A percentile compares a stretch with the other conserved stretches of the same genome.
These are phyloP conservation scores for Rhynchosporium agropyri DNA, from an alignment of 2,329 filamentous ascomycete genomes.

Conservation along the genomic window DNA sequence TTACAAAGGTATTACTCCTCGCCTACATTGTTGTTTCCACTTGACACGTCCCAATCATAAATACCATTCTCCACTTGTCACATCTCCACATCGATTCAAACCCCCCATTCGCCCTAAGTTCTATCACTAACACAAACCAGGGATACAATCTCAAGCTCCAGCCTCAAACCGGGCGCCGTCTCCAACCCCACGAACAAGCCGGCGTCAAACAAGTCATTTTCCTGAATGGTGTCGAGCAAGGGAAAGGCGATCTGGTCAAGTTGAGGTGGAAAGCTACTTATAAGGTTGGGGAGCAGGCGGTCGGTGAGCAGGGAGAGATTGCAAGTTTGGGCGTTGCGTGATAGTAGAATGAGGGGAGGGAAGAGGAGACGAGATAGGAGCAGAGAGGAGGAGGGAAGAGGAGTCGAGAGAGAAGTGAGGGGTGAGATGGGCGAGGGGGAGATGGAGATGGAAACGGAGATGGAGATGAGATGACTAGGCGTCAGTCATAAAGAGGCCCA, in stretches of 20 bases:
- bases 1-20: conserved; percentile 84
- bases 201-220: conserved; percentile 83
- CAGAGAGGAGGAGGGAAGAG: not conserved
- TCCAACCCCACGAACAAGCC: conserved; percentile 68
- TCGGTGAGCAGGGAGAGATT: conserved; percentile 84
- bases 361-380: not conserved
- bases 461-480: no score
- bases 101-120: no score
- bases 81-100: no score
- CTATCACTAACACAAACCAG: conserved; percentile 48
- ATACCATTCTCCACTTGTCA: no score
- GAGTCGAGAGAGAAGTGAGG: not conserved
- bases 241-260: conserved; percentile 78
- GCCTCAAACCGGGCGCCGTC: conserved; percentile 78
- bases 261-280: conserved; percentile 89
- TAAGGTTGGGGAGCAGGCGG: conserved; percentile 64
- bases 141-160: conserved; percentile 79
- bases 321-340: conserved; percentile 74
- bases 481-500: not conserved
- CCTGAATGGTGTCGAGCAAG: conserved; percentile 70
- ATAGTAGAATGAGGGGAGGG: conserved; percentile 8
- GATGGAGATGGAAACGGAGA: not conserved
- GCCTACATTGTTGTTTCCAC: no score
- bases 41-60: no score
- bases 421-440: not conserved